These are phyloP conservation scores for Corymbia citriodora DNA, from an alignment of 441 rosid genomes.

Conservation along the genomic window DNA sequence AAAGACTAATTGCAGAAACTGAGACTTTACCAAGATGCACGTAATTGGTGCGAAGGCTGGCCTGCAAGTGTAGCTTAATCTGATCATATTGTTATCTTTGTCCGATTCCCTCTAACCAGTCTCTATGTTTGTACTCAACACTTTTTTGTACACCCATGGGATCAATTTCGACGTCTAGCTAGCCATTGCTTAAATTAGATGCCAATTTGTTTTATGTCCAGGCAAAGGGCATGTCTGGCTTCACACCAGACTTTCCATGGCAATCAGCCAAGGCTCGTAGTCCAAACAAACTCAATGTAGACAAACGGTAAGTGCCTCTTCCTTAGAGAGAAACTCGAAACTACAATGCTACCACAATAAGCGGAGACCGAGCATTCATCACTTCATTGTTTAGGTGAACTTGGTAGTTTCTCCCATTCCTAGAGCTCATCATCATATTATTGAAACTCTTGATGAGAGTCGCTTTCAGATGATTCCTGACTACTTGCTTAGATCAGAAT, in stretches of 20 bases:
- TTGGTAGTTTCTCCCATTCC: neutral
- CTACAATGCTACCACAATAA: neutral
- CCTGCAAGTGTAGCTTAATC: neutral
- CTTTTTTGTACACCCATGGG: neutral
- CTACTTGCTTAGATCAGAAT: neutral
- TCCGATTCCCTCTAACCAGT: neutral
- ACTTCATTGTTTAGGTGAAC: neutral
- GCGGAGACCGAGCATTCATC: neutral
- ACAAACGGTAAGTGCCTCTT: neutral
- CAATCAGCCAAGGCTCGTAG: neutral
- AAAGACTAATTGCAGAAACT: neutral
- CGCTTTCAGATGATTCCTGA: neutral
- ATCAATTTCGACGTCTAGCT: neutral
- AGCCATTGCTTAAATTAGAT: neutral
- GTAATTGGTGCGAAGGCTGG: neutral
- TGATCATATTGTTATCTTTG: neutral
- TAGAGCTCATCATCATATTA: neutral
- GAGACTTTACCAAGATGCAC: neutral
- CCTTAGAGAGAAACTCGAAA: neutral
- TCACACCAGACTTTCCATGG: neutral
- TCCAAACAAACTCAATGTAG: neutral
- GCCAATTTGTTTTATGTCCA: neutral
- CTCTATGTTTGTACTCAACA: neutral
- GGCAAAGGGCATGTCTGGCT: neutral
- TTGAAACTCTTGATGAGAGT: neutral